Conservation (phyloP, 164 flowering plant genomes). For the Tinospora cordifolia region DNA sequence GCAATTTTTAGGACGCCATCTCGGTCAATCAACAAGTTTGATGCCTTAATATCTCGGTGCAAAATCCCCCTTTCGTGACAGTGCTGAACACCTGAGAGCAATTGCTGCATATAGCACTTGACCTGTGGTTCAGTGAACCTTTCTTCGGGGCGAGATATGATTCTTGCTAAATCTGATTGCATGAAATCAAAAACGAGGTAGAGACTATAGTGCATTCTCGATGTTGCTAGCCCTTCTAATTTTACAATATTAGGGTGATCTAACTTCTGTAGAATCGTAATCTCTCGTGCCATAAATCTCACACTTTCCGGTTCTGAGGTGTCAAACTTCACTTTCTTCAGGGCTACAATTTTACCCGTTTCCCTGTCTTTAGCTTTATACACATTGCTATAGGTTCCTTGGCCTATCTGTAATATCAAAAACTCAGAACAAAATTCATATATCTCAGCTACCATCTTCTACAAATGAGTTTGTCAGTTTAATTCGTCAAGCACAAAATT, state of each 20-base stretch:
- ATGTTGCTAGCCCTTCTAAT: slow-evolving; percentile 64
- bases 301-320: slow-evolving; percentile 59
- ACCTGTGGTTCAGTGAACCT: slow-evolving; percentile 61
- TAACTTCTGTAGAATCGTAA: slow-evolving; percentile 42
- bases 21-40: slow-evolving; percentile 51
- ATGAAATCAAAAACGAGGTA: slow-evolving; percentile 64
- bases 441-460: background rate
- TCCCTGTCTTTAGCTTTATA: slow-evolving; percentile 57
- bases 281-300: slow-evolving; percentile 74
- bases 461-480: background rate
- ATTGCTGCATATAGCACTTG: slow-evolving; percentile 62
- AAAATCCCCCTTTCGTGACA: slow-evolving; percentile 59
- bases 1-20: slow-evolving; percentile 58
- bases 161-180: slow-evolving; percentile 41
- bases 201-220: slow-evolving; percentile 70
- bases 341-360: slow-evolving; percentile 57
- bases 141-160: slow-evolving; percentile 35
- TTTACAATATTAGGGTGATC: slow-evolving; percentile 68
- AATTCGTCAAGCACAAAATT: background rate
- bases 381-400: slow-evolving; percentile 72
- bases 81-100: slow-evolving; percentile 60
- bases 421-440: background rate
- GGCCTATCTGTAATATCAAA: slow-evolving; percentile 48
- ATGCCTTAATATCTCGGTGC: slow-evolving; percentile 64
- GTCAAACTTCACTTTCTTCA: slow-evolving; percentile 71